Evolutionary conservation across 2,329 filamentous ascomycete genomes (phyloP).

Genomic region (Capronia epimyces): DNA sequence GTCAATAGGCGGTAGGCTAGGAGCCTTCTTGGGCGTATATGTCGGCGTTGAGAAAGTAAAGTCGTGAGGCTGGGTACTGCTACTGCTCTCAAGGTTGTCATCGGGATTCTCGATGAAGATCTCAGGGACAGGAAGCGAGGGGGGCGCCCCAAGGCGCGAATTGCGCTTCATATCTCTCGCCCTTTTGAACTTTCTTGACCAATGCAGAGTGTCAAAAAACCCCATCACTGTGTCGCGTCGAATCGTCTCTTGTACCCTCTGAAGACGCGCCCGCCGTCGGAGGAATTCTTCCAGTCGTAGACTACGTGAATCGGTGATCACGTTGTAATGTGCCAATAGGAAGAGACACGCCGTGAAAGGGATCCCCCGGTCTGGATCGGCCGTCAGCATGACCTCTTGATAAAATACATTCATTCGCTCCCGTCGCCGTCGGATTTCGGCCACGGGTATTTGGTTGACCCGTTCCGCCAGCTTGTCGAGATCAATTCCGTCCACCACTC

Average conservation of each 20-base stretch:
- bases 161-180: constrained; percentile 66
- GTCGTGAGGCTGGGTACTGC: constrained; percentile 24
- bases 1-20: constrained; percentile 26
- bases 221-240: constrained; percentile 82
- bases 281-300: constrained; percentile 90
- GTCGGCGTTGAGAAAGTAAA: constrained; percentile 25
- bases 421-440: constrained; percentile 67
- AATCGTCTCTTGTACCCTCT: constrained; percentile 91
- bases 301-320: constrained; percentile 96
- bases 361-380: constrained; percentile 82
- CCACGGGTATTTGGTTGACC: constrained; percentile 66
- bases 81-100: constrained; percentile 31
- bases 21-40: constrained; percentile 16
- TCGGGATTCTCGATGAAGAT: constrained; percentile 82
- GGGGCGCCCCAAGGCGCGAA: constrained; percentile 70
- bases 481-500: constrained; percentile 57
- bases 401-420: constrained; percentile 89
- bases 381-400: constrained; percentile 90
- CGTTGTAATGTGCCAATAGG: constrained; percentile 96
- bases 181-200: constrained; percentile 74
- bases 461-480: constrained; percentile 68
- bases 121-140: constrained; percentile 77
- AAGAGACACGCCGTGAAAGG: constrained; percentile 88
- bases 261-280: constrained; percentile 78
- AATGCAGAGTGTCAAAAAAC: constrained; percentile 92